Evolutionary conservation across 192 early-diverging fungal species (phyloP).

Genomic region (Coemansia sp.): DNA sequence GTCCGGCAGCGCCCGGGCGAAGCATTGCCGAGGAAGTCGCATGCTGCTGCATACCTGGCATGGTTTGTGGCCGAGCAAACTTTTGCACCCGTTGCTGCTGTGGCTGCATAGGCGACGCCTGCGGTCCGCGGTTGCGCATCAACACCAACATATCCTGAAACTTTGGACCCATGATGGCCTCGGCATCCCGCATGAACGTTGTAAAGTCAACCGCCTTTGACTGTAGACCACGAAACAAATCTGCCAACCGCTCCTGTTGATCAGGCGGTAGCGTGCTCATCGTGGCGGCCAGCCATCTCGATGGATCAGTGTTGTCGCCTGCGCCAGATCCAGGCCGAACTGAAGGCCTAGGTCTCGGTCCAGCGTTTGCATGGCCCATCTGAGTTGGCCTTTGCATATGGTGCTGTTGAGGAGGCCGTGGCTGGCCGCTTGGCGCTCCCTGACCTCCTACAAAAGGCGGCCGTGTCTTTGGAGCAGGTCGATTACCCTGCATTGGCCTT

Average conservation of each 20-base stretch:
- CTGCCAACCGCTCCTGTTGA: slow-evolving; percentile 41
- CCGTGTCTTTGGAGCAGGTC: neutral
- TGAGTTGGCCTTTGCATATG: slow-evolving; percentile 3
- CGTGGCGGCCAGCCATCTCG: slow-evolving; percentile 38
- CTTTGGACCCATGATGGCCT: slow-evolving; percentile 44
- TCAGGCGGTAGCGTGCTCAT: slow-evolving; percentile 46
- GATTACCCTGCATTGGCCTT: neutral
- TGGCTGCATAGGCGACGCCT: slow-evolving; percentile 2
- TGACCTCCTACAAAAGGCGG: neutral
- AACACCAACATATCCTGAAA: slow-evolving; percentile 41
- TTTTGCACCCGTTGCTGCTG: slow-evolving; percentile 12
- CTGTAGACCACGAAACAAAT: slow-evolving; percentile 44
- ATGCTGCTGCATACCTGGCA: slow-evolving; percentile 1
- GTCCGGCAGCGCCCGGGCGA: slow-evolving; percentile 12
- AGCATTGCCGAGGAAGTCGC: slow-evolving; percentile 1
- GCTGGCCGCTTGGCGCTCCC: neutral
- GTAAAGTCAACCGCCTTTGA: slow-evolving; percentile 33
- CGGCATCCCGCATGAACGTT: slow-evolving; percentile 38
- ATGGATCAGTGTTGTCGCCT: slow-evolving; percentile 22
- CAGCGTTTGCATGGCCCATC: slow-evolving; percentile 2
- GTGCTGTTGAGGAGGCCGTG: slow-evolving; percentile 11
- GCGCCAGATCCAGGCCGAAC: slow-evolving; percentile 8
- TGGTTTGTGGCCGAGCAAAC: slow-evolving; percentile 5
- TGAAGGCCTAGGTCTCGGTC: slow-evolving; percentile 14
- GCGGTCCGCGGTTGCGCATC: slow-evolving; percentile 33